Evolutionary conservation across 2,329 filamentous ascomycete genomes (phyloP).

Genomic region (Sporothrix globosa): DNA sequence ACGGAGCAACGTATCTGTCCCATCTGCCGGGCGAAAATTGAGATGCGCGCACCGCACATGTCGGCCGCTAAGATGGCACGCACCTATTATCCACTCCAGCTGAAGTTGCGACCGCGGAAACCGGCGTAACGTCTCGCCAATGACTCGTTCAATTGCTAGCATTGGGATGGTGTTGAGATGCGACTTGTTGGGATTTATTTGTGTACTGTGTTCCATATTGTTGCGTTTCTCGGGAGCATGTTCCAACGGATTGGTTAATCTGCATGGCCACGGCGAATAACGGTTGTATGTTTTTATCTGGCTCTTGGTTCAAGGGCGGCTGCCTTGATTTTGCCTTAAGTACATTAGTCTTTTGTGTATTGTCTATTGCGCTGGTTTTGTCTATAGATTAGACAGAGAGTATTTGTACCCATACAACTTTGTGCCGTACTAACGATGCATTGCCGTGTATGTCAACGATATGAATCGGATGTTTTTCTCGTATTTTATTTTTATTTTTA

Average conservation of each 20-base stretch:
- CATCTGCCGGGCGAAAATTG: conserved; percentile 65
- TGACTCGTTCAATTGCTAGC: neutral
- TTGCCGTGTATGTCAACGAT: neutral
- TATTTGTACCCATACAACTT: neutral
- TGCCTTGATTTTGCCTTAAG: neutral
- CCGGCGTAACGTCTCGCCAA: conserved; percentile 44
- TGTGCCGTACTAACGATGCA: neutral
- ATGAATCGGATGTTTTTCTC: neutral
- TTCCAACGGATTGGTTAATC: neutral
- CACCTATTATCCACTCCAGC: conserved; percentile 61
- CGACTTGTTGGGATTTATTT: neutral
- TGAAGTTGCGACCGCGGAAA: conserved; percentile 64
- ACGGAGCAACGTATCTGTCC: conserved; percentile 62
- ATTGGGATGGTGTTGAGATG: neutral
- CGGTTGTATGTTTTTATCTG: neutral
- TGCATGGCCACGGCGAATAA: conserved; percentile 27
- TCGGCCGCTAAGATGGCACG: conserved; percentile 49
- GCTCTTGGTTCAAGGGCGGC: neutral
- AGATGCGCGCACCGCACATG: conserved; percentile 44
- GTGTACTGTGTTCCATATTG: neutral
- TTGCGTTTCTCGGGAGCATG: neutral
- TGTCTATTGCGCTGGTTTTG: neutral
- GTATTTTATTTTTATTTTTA: neutral
- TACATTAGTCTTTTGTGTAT: neutral
- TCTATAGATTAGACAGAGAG: neutral